Percentiles rank a stretch among this genome's conserved stretches.
Conservation (phyloP, 2,329 filamentous ascomycete genomes). For the Albophoma yamanashiensis region DNA sequence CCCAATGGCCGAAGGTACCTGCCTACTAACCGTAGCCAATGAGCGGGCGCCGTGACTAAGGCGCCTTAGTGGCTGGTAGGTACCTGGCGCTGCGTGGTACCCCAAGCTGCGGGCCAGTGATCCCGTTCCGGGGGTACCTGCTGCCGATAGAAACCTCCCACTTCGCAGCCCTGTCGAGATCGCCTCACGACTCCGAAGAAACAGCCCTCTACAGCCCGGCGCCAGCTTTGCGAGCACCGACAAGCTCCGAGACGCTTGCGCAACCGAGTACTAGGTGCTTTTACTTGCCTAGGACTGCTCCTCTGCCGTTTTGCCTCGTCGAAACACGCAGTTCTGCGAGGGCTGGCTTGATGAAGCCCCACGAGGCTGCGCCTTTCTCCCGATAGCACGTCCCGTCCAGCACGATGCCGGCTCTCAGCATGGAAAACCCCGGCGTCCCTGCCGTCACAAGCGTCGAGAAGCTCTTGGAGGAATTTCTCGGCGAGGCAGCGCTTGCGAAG, state of each 20-base stretch:
- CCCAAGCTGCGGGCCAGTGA: not conserved
- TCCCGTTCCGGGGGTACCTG: not conserved
- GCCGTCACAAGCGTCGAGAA: conserved; percentile 41
- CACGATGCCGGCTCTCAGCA: conserved; percentile 39
- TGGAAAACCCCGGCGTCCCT: conserved; percentile 35
- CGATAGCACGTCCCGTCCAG: not conserved
- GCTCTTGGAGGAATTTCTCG: conserved; percentile 47
- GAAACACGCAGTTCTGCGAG: not conserved
- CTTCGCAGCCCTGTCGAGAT: not conserved
- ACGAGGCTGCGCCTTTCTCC: not conserved
- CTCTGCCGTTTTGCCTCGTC: not conserved
- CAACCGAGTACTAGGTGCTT: not conserved
- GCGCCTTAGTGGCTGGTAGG: not conserved
- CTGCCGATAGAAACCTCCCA: not conserved
- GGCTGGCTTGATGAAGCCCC: not conserved
- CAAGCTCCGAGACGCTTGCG: not conserved
- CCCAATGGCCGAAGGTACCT: not conserved
- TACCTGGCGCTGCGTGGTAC: not conserved
- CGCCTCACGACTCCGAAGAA: not conserved
- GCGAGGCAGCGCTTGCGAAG: conserved; percentile 49
- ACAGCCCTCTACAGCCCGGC: not conserved
- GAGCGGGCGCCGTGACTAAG: not conserved
- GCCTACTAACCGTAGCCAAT: not conserved
- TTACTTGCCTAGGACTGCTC: not conserved
- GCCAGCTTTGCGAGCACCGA: not conserved